phyloP scores from a whole-genome alignment of 345 rosid species.

The Psidium friedrichsthalianum region DNA sequence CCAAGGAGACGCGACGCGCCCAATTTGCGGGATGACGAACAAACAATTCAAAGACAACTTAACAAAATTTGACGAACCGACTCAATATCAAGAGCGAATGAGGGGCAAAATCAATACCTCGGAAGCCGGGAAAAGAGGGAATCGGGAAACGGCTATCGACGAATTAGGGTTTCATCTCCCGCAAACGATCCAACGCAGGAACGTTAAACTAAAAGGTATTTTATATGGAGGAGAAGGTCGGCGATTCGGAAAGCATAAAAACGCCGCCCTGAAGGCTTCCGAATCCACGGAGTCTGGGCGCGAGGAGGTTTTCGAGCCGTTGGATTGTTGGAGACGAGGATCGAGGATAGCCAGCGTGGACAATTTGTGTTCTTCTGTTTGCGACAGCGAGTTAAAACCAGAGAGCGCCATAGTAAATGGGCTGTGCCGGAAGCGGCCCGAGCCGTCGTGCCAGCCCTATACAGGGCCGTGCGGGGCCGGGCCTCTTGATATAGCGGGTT shows the following conservation, averaged over 20 bases:
- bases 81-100: background rate
- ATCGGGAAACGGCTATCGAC: background rate
- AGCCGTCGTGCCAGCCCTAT: background rate
- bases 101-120: background rate
- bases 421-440: background rate
- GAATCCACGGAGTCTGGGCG: background rate
- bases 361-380: constrained; percentile 11
- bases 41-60: background rate
- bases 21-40: background rate
- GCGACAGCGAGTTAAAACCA: background rate
- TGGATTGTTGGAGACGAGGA: background rate
- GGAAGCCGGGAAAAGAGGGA: background rate
- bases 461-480: background rate
- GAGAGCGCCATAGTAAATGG: background rate
- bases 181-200: too few species aligned
- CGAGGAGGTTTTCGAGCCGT: background rate
- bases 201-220: background rate
- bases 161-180: background rate
- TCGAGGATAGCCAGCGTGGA: constrained; percentile 27
- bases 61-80: background rate
- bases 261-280: background rate
- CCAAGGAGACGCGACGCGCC: background rate
- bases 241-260: background rate
- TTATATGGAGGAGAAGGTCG: background rate
- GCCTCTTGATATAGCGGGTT: background rate